Percentiles rank a stretch among this genome's conserved stretches.
phyloP scores from a whole-genome alignment of 2,329 filamentous ascomycete genomes.

The Penicillium sp. region DNA sequence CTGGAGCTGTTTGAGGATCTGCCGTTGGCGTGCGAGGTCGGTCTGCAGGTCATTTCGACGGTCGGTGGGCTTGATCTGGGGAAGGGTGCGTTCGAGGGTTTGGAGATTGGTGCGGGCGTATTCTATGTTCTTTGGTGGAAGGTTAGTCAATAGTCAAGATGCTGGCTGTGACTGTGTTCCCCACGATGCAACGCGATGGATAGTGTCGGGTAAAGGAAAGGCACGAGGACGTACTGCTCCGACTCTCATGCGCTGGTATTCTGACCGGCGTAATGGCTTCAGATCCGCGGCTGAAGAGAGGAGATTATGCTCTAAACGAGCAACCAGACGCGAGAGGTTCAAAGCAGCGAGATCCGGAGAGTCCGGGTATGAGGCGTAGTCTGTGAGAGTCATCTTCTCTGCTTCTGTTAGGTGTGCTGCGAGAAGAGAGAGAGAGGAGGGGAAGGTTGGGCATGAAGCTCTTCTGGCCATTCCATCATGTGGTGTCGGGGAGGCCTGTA shows the following conservation, averaged over 20 bases:
- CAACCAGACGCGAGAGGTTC: slow-evolving; percentile 35
- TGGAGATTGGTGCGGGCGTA: slow-evolving; percentile 37
- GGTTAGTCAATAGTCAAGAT: background rate
- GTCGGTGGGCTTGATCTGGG: slow-evolving; percentile 33
- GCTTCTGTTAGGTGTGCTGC: no score
- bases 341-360: slow-evolving; percentile 29
- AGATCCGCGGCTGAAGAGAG: slow-evolving; percentile 33
- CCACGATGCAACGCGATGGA: no score
- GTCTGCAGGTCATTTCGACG: slow-evolving; percentile 33
- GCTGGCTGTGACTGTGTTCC: background rate
- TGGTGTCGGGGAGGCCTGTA: no score
- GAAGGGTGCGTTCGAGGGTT: slow-evolving; percentile 36
- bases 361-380: slow-evolving; percentile 15
- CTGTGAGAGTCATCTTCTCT: no score
- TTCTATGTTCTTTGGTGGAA: slow-evolving; percentile 36
- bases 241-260: slow-evolving; percentile 38
- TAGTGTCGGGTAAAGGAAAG: background rate
- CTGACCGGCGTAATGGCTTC: slow-evolving; percentile 31
- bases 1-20: slow-evolving; percentile 28
- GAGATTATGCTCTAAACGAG: slow-evolving; percentile 38
- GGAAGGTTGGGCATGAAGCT: no score
- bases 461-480: no score
- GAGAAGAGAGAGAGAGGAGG: background rate
- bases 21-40: slow-evolving; percentile 34
- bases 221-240: no score